Percentiles rank a stretch among this genome's conserved stretches.
Evolutionary conservation across 805 yeast genomes (phyloP).

Genomic region (Dipodascus albidus): DNA sequence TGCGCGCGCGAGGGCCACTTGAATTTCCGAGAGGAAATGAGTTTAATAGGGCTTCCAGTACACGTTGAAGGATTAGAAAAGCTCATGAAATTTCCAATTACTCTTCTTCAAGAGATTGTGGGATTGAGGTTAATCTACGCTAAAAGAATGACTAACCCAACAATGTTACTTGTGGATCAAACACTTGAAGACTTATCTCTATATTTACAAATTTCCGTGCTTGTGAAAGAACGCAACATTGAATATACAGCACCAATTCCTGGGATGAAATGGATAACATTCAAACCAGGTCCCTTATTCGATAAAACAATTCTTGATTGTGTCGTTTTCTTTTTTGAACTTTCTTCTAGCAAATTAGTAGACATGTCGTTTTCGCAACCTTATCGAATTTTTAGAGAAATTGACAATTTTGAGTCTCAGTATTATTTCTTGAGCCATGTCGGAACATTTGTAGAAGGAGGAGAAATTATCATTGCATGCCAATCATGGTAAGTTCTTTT

Average conservation of each 20-base stretch:
- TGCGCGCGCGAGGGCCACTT: slow-evolving; percentile 69
- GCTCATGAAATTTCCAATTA: slow-evolving; percentile 65
- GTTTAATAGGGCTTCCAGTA: slow-evolving; percentile 61
- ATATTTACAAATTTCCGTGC: slow-evolving; percentile 64
- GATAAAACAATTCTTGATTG: slow-evolving; percentile 65
- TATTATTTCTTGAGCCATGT: slow-evolving; percentile 70
- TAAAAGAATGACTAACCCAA: slow-evolving; percentile 65
- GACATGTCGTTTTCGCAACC: slow-evolving; percentile 46
- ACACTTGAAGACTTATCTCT: slow-evolving; percentile 75
- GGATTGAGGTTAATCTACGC: slow-evolving; percentile 68
- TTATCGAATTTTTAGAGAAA: slow-evolving; percentile 79
- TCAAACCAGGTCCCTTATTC: slow-evolving; percentile 48
- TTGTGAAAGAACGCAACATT: slow-evolving; percentile 54
- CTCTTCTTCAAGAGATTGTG: slow-evolving; percentile 68
- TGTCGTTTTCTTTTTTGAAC: slow-evolving; percentile 54
- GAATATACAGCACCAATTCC: slow-evolving; percentile 41
- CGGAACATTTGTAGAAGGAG: slow-evolving; percentile 70
- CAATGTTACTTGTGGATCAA: slow-evolving; percentile 94
- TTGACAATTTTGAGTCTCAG: slow-evolving; percentile 75
- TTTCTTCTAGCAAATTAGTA: slow-evolving; percentile 65
- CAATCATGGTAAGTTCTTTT: slow-evolving; percentile 35
- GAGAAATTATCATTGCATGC: slow-evolving; percentile 70
- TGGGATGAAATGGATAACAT: slow-evolving; percentile 59
- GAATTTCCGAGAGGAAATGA: slow-evolving; percentile 48
- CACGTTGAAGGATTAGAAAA: slow-evolving; percentile 47